Base-by-base conservation (phyloP, 352 stramenopile species). In the Pythium coloratum region DNA sequence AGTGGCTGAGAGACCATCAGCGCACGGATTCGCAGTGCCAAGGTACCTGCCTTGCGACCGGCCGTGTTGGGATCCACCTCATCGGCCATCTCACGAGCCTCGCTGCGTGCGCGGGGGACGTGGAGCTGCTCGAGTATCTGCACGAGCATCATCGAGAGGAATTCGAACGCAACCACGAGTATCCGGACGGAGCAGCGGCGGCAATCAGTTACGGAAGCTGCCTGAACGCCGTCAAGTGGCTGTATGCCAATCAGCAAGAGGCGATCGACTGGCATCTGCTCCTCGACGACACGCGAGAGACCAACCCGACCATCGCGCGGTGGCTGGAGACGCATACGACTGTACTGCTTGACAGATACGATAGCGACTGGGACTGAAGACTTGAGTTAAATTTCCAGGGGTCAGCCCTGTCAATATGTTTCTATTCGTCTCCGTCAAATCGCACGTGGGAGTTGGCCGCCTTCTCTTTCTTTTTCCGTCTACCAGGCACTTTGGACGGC, bases 401-500 rank as follows among this genome's bases (percentile, higher is more conserved):
- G 28, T 30, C 3, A 30, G 3, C 28, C 3, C 1, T 30, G 28
- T 30, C 28, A 30, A 30, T 30, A 30, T 44, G 12, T 2, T 18
- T 44, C 38, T 44, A 44, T 44, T 66, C 59, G 28, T 75, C 66
- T n/a, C 63, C 59, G 28, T 75, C 66, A 55, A 88, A 88, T 46
- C 71, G 77, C 61, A 83, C 69, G 53, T 86, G 77, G 18, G 62
- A 69, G 1, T 26, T 28, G 2, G 6, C 20, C 28, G 44, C 24
- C 55, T 72, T 73, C 44, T 28, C 16, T 50, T 63, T 64, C 55
- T 73, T 33, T 59, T 67, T 47, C 16, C 6, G 42, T 50, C 4
- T 38, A 53, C 54, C 44, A 72, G 47, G 60, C 32, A 49, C 32
- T 30, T 30, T 30, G 28, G 1, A 30, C 28, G 28, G 32, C 18